Percentiles rank a stretch among this genome's conserved stretches.
Evolutionary conservation across 1,284 basidiomycete species (phyloP).

Genomic region (Naganishia albida): DNA sequence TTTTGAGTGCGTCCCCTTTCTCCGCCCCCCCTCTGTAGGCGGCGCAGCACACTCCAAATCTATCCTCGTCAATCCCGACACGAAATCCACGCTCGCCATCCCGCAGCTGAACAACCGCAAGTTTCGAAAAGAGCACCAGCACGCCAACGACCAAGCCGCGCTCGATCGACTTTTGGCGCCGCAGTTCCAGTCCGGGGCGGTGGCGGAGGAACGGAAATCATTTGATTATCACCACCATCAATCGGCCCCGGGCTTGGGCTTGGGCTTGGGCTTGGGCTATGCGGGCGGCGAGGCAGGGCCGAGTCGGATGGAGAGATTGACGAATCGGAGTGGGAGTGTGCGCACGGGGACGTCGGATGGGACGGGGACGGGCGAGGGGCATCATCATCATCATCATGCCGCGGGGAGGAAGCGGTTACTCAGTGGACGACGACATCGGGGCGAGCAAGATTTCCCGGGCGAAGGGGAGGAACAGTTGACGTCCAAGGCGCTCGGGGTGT

Average conservation of each 20-base stretch:
- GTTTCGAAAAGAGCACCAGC: conserved; percentile 29
- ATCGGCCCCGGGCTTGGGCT: not conserved
- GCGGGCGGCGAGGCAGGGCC: conserved; percentile 4
- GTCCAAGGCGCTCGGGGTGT: conserved; percentile 41
- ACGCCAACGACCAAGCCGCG: conserved; percentile 33
- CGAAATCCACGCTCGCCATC: conserved; percentile 29
- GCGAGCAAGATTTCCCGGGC: conserved; percentile 6
- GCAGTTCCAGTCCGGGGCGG: conserved; percentile 25
- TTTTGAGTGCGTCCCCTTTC: not conserved
- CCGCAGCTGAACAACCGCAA: conserved; percentile 28
- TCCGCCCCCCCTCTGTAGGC: conserved; percentile 7
- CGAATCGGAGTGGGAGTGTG: conserved; percentile 17
- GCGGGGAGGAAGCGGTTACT: conserved; percentile 17
- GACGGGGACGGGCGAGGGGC: conserved; percentile 11
- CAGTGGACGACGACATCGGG: conserved; percentile 8
- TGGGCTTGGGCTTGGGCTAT: too few relatives aligned
- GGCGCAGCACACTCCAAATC: conserved; percentile 30
- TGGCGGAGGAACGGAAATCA: conserved; percentile 25
- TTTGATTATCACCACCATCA: conserved; percentile 22
- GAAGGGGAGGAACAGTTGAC: conserved; percentile 29
- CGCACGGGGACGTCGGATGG: conserved; percentile 22
- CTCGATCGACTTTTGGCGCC: conserved; percentile 31
- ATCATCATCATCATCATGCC: too few relatives aligned
- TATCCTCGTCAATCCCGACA: conserved; percentile 31
- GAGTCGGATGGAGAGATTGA: conserved; percentile 12